Evolutionary conservation across 352 stramenopile genomes (phyloP).

Genomic region (Globisporangium recalcitrans): DNA sequence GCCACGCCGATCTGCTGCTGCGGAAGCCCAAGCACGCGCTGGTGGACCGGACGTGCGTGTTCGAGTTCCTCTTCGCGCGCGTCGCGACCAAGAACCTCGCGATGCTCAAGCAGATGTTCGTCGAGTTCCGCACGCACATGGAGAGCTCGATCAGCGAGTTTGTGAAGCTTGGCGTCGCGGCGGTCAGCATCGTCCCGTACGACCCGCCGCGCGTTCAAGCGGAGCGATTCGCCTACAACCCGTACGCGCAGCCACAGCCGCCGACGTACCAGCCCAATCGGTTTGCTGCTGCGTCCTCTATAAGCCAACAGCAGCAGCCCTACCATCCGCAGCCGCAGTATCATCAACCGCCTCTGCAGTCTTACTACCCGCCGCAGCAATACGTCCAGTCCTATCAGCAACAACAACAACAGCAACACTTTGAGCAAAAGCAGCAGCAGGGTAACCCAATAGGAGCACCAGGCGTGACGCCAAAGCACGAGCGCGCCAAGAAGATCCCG

Average conservation of each 20-base stretch:
- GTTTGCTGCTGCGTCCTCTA: background rate
- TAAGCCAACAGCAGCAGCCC: background rate
- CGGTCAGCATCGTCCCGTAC: conserved; percentile 40
- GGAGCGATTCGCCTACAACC: background rate
- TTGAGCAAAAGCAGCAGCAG: background rate
- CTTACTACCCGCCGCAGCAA: background rate
- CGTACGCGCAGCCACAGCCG: background rate
- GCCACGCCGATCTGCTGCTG: conserved; percentile 24
- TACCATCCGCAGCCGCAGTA: no score
- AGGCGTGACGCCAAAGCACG: conserved; percentile 1
- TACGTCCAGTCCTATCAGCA: background rate
- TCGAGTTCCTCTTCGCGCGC: conserved; percentile 33
- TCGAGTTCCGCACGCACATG: conserved; percentile 24
- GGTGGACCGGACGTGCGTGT: conserved; percentile 22
- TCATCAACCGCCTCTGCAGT: background rate
- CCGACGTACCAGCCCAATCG: background rate
- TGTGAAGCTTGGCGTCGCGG: conserved; percentile 21
- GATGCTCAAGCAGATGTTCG: conserved; percentile 35
- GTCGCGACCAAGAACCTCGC: conserved; percentile 36
- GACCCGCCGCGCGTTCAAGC: conserved; percentile 8
- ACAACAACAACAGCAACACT: conserved; percentile 17
- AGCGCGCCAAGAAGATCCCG: conserved; percentile 5
- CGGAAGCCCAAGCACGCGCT: conserved; percentile 24
- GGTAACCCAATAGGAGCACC: background rate
- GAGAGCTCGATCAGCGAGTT: conserved; percentile 26